Evolutionary conservation across 225 moss, liverwort and hornwort genomes (phyloP).

Genomic region (Rhytidiadelphus loreus): DNA sequence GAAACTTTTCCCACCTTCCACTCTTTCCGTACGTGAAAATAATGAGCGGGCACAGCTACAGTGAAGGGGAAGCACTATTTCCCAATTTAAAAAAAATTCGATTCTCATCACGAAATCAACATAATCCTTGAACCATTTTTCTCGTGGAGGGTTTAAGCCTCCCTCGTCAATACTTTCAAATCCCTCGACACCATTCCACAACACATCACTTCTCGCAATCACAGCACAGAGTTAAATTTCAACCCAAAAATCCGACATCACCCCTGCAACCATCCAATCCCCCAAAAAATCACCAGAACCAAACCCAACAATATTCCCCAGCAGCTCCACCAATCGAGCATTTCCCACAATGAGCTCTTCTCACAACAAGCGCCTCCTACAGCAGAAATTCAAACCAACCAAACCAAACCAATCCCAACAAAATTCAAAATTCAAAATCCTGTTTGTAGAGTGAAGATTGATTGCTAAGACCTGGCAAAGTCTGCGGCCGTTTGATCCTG

Average conservation of each 20-base stretch:
- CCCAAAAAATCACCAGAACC: not conserved
- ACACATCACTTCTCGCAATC: not conserved
- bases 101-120: not conserved
- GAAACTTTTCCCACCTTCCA: not conserved
- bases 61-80: not conserved
- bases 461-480: conserved; percentile 1
- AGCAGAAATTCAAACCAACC: not conserved
- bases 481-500: conserved; percentile 4
- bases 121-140: not conserved
- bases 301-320: not conserved
- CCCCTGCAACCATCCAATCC: not conserved
- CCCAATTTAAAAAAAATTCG: not conserved
- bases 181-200: not conserved
- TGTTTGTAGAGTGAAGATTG: too few species aligned
- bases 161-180: not conserved
- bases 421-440: not conserved
- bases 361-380: not conserved
- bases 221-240: not conserved
- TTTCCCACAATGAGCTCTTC: not conserved
- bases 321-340: not conserved
- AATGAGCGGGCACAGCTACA: not conserved
- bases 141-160: not conserved
- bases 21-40: not conserved
- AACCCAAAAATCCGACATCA: not conserved
- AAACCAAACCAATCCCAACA: not conserved